Evolutionary conservation across 495 filamentous ascomycete genomes (phyloP), one percentile per base, ranked within the genome.

Genomic region (Cercophora samala): DNA sequence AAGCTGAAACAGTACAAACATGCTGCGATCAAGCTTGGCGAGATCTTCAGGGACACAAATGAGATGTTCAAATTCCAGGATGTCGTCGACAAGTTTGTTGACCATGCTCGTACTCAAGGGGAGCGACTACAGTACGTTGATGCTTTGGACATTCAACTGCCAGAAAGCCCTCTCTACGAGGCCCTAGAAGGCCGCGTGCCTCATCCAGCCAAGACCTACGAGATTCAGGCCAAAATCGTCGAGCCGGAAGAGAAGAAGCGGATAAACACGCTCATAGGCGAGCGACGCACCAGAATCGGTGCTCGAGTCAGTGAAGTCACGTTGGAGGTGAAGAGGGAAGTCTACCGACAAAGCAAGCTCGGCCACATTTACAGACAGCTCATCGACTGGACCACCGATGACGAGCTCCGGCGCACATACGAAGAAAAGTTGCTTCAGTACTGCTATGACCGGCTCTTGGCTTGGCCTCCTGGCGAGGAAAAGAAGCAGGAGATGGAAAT

Each of bases 361-460:
- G 91, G 91, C 71, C 72, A 84, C 9, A 73, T 96, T 22, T 99
- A 97, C 73, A 85, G 85, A 42, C 83, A 91, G 54, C 85, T 97
- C 52, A 90, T 96, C 65, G 87, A 97, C 72, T 99, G 95, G 96
- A 84, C 88, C 23, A 87, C 86, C 58, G 92, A 97, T 73, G 95
- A 98, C 71, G 90, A 92, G 21, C 76, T 91, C 25, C 87, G 95
- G 52, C 88, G 93, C 53, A 82, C 85, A 46, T 95, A 93, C 71
- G 96, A 98, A 76, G 93, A 96, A 75, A 97, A 95, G 74, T 80
- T 97, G 18, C 76, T 98, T n/a, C 84, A 89, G 70, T 88, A 91
- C 69, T 90, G 86, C 58, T 90, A 91, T 67, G 91, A 98, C 58
- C 82, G 85, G 5, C 83, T 99, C 9, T 72, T 88, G 1, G 88